phyloP scores from a whole-genome alignment of 192 early-diverging fungal genomes.

The Glomus cerebriforme region DNA sequence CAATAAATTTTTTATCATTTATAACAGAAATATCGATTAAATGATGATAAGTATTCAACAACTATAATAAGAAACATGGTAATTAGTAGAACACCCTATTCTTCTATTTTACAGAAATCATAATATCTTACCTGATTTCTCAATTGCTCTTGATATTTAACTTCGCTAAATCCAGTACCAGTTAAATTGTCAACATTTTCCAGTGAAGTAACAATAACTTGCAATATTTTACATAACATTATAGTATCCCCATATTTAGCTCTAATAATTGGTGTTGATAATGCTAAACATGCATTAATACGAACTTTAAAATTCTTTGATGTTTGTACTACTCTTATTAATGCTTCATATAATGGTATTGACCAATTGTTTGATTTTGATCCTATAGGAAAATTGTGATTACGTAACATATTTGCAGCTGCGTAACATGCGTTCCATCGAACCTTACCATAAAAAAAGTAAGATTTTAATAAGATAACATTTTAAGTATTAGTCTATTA shows the following conservation, averaged over 20 bases:
- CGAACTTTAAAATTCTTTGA: slow-evolving; percentile 81
- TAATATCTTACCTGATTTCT: slow-evolving; percentile 23
- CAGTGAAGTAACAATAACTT: slow-evolving; percentile 35
- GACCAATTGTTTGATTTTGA: slow-evolving; percentile 50
- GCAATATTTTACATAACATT: slow-evolving; percentile 37
- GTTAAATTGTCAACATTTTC: slow-evolving; percentile 39
- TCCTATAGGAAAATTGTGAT: slow-evolving; percentile 58
- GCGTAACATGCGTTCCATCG: slow-evolving; percentile 84
- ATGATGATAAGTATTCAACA: slow-evolving; percentile 25
- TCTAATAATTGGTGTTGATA: slow-evolving; percentile 40
- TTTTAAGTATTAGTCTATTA: neutral
- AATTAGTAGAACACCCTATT: neutral
- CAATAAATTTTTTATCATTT: slow-evolving; percentile 7
- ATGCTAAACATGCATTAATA: slow-evolving; percentile 66
- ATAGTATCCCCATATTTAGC: slow-evolving; percentile 46
- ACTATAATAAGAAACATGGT: neutral
- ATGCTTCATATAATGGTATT: slow-evolving; percentile 50
- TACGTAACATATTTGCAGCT: slow-evolving; percentile 60
- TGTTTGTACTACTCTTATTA: slow-evolving; percentile 51
- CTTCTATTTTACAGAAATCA: neutral
- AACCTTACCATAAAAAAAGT: slow-evolving; percentile 42
- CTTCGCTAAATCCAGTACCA: slow-evolving; percentile 19
- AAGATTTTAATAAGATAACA: neutral
- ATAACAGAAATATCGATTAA: neutral
- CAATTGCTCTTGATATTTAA: slow-evolving; percentile 34